Evolutionary conservation across 2,329 filamentous ascomycete species (phyloP).

Genomic region (Phyllosticta paracitricarpa): DNA sequence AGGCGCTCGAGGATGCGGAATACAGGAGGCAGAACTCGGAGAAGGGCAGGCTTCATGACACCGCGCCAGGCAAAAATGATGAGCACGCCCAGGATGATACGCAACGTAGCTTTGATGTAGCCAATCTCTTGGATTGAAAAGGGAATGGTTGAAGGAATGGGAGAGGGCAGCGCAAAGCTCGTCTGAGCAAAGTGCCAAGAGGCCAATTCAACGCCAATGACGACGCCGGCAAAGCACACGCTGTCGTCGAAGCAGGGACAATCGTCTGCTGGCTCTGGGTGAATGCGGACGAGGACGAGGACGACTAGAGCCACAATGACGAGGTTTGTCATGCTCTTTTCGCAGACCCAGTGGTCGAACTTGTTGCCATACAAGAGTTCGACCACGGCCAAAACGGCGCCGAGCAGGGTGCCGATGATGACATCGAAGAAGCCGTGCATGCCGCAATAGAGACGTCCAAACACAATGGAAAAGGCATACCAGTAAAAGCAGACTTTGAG

Average conservation of each 20-base stretch:
- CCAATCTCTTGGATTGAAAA: slow-evolving; percentile 60
- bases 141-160: slow-evolving; percentile 50
- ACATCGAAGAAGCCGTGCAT: slow-evolving; percentile 98
- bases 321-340: slow-evolving; percentile 48
- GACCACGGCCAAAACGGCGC: slow-evolving; percentile 50
- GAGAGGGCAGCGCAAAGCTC: slow-evolving; percentile 40
- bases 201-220: slow-evolving; percentile 74
- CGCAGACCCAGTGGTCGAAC: slow-evolving; percentile 60
- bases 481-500: slow-evolving; percentile 66
- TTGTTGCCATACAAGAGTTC: slow-evolving; percentile 46
- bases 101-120: slow-evolving; percentile 49
- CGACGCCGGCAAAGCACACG: slow-evolving; percentile 81
- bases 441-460: slow-evolving; percentile 89
- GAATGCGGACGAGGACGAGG: slow-evolving; percentile 70
- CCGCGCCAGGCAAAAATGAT: slow-evolving; percentile 86
- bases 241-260: slow-evolving; percentile 97
- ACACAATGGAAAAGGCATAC: slow-evolving; percentile 79
- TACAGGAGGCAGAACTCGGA: slow-evolving; percentile 69
- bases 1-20: slow-evolving; percentile 77
- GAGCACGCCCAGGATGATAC: slow-evolving; percentile 70
- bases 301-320: slow-evolving; percentile 55
- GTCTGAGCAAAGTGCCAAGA: slow-evolving; percentile 71
- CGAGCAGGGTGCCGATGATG: slow-evolving; percentile 66
- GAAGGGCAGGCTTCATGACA: slow-evolving; percentile 72
- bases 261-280: slow-evolving; percentile 92